phyloP scores from a whole-genome alignment of 345 rosid species.

The Orychophragmus violaceus region DNA sequence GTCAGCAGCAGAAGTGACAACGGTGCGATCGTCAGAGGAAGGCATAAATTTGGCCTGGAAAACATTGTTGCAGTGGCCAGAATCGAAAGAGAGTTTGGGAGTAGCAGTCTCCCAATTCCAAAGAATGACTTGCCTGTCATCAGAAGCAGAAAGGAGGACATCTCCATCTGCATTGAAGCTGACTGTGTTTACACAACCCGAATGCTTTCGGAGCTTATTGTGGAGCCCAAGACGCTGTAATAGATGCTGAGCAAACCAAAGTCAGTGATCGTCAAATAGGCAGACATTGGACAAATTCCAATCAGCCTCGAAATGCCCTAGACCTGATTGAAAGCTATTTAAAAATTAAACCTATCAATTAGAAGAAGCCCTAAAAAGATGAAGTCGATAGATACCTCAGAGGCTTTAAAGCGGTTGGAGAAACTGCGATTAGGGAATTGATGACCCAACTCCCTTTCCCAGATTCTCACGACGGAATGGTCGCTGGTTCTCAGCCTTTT shows the following conservation, averaged over 20 bases:
- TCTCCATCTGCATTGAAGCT: slow-evolving; percentile 64
- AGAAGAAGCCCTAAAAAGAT: no score
- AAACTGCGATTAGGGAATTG: slow-evolving; percentile 54
- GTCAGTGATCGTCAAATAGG: background rate
- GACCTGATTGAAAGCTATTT: no score
- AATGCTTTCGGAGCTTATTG: slow-evolving; percentile 59
- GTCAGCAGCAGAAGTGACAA: slow-evolving; percentile 86
- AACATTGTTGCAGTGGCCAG: slow-evolving; percentile 58
- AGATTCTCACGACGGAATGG: slow-evolving; percentile 47
- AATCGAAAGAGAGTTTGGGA: slow-evolving; percentile 55
- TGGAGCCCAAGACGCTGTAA: slow-evolving; percentile 50
- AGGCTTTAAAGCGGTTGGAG: slow-evolving; percentile 58
- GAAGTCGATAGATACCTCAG: no score
- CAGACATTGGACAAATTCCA: no score
- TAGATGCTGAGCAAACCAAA: slow-evolving; percentile 39
- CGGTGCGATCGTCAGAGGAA: slow-evolving; percentile 55
- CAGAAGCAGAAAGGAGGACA: slow-evolving; percentile 74
- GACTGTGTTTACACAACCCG: slow-evolving; percentile 75
- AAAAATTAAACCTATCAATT: no score
- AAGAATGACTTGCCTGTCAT: slow-evolving; percentile 57
- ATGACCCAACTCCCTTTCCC: slow-evolving; percentile 67
- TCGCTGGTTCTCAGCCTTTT: slow-evolving; percentile 17
- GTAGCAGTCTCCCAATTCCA: slow-evolving; percentile 78
- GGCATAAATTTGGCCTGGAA: slow-evolving; percentile 89
- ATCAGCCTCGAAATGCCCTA: no score